Evolutionary conservation across 2,329 filamentous ascomycete species (phyloP), one percentile per base, ranked within the genome.

Genomic region (Colletotrichum musae): DNA sequence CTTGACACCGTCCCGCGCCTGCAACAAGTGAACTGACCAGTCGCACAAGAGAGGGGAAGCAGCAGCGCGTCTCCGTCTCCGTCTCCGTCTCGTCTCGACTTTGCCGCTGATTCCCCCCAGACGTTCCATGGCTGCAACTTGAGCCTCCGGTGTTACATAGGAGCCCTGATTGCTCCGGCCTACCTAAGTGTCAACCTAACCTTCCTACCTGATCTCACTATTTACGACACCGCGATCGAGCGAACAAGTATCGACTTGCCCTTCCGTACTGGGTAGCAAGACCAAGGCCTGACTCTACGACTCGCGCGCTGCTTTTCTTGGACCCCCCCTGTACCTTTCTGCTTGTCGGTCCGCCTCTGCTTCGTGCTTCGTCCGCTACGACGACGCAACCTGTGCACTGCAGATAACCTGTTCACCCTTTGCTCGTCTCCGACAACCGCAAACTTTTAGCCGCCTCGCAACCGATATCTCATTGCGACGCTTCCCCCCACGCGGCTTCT

Each of bases 41-140:
- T 58, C 54, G 54, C 61, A 68, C 65, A 68, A 59, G 53, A 69
- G 65, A 68, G 65, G 60, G 65, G 65, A 54, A 64, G 18, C 13
- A 43, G 41, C 26, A 12, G 36, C 18, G 18, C 51, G 51, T 68
- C 18, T 24, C 21, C 21, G 21, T 24, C 21, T 51, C 9, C 21
- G 21, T 24, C 18, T 51, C 21, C 18, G 36, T 26, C 45, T 47
- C 39, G 50, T 53, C 48, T 61, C n/a, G 50, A 54, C 32, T 24
- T 45, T 48, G 59, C 60, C 48, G 60, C 48, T 39, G 53, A 64
- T 64, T 59, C 36, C 45, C 45, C n/a, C 18, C 10, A 21, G 39
- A 45, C 45, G 45, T 59, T 59, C 18, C 18, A 18, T 18, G 45
- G 26, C 16, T 36, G 45, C 26, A 26, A 36, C 32, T 36, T 36